Evolutionary conservation across 139 green algal genomes (phyloP).

Genomic region (Eudorina sp.): DNA sequence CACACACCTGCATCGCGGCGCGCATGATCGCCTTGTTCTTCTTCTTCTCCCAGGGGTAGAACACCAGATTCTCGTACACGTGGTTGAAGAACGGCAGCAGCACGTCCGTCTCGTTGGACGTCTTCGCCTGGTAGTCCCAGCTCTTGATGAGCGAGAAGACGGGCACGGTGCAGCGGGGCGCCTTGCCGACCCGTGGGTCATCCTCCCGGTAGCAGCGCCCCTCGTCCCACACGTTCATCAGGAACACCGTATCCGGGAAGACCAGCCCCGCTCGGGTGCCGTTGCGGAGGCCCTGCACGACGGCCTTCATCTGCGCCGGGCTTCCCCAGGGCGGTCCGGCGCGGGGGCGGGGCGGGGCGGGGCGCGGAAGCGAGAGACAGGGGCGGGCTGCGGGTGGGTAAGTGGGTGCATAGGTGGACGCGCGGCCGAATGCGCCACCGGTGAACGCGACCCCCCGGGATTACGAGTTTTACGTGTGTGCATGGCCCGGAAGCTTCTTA

Average conservation of each 20-base stretch:
- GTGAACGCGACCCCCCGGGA: too few relatives aligned
- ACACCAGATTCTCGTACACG: conserved; percentile 50
- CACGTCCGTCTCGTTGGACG: conserved; percentile 41
- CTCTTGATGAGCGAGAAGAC: conserved; percentile 50
- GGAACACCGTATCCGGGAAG: conserved; percentile 7
- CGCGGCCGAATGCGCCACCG: too few relatives aligned
- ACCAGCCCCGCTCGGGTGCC: neutral
- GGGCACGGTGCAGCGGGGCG: conserved; percentile 17
- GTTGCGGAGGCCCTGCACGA: conserved; percentile 23
- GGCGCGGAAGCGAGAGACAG: too few relatives aligned
- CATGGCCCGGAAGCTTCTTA: too few relatives aligned
- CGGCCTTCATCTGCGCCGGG: conserved; percentile 29
- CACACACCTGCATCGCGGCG: conserved; percentile 56
- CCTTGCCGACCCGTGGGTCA: neutral
- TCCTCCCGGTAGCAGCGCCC: conserved; percentile 9
- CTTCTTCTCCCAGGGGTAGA: conserved; percentile 56
- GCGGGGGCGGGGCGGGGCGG: too few relatives aligned
- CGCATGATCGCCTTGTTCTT: conserved; percentile 58
- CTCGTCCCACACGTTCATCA: conserved; percentile 53
- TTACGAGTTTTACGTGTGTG: too few relatives aligned
- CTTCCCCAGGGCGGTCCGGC: too few relatives aligned
- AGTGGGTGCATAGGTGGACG: too few relatives aligned
- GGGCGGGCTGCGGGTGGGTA: too few relatives aligned
- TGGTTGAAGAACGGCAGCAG: conserved; percentile 66
- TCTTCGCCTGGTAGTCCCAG: conserved; percentile 8